phyloP scores from a whole-genome alignment of 371 early-diverging fungal species.

The Rhizopus delemar region DNA sequence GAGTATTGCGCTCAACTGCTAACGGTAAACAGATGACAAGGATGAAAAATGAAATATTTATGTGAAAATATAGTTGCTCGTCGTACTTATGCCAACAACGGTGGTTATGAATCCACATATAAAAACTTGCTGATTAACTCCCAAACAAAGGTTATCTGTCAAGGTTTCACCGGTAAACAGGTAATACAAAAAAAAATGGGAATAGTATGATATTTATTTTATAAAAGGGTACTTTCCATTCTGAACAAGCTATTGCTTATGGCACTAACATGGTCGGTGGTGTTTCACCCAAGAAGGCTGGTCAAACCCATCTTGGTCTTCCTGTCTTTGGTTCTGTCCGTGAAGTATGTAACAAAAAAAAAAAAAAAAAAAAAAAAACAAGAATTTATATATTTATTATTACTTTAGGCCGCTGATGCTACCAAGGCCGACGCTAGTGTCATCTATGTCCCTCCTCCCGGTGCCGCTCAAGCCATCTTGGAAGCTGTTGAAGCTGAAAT shows the following conservation, averaged over 20 bases:
- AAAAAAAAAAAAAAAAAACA: not conserved
- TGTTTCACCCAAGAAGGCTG: slow-evolving; percentile 96
- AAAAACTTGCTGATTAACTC: slow-evolving; percentile 92
- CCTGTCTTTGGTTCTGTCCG: slow-evolving; percentile 94
- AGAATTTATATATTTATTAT: not conserved
- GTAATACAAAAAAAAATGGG: slow-evolving; percentile 46
- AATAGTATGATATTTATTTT: not conserved
- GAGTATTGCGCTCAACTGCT: slow-evolving; percentile 33
- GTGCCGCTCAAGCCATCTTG: slow-evolving; percentile 93
- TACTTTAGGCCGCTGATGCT: slow-evolving; percentile 71
- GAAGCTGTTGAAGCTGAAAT: slow-evolving; percentile 97
- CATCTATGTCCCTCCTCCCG: slow-evolving; percentile 97
- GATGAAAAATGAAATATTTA: too few species aligned
- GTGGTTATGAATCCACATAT: slow-evolving; percentile 82
- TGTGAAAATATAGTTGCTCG: slow-evolving; percentile 33
- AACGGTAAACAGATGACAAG: slow-evolving; percentile 19
- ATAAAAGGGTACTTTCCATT: slow-evolving; percentile 94
- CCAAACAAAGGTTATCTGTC: slow-evolving; percentile 96
- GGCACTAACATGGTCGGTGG: slow-evolving; percentile 99
- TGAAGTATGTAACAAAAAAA: slow-evolving; percentile 59
- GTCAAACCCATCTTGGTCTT: slow-evolving; percentile 89
- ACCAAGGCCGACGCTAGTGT: slow-evolving; percentile 95
- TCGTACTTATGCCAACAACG: slow-evolving; percentile 54
- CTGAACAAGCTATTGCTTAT: slow-evolving; percentile 96
- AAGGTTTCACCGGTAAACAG: slow-evolving; percentile 99